Evolutionary conservation across 1,284 basidiomycete genomes (phyloP), one percentile per base, ranked within the genome.

Genomic region (Cryptococcus neoformans): DNA sequence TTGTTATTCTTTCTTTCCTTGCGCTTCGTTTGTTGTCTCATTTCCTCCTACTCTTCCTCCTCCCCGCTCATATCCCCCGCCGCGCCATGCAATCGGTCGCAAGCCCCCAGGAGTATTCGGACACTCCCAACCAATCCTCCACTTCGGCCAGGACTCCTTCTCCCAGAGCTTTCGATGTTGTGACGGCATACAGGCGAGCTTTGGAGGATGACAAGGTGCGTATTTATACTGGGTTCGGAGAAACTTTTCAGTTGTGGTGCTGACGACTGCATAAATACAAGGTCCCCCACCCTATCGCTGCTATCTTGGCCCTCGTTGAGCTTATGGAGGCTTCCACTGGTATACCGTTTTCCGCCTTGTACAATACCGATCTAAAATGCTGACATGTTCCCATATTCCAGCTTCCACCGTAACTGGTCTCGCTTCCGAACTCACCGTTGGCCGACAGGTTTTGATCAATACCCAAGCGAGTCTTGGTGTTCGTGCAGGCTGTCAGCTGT

Each of bases 211-310:
- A 74, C 50, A 68, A 76, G 59, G 75, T 78, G 54, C 28, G 72
- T 62, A 28, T 37, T 11, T 48, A 38, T 34, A 49, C 49, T 46
- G 49, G 46, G 21, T 9, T 1, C 51, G 37, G 38, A 17, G 38
- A 47, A 44, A 16, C 12, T 49, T 11, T 10, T 44, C n/a, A 11
- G 36, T 45, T 67, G 69, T 21, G 21, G 21, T 21, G 21, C 21
- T 21, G 21, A 21, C 21, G 21, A 21, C 21, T 21, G 21, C 21
- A 21, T 21, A 21, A 21, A 21, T 21, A 21, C 21, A 21, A 21
- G 21, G 61, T 69, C 17, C 76, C 77, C 16, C 77, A 76, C 54
- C 78, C 78, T 47, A 68, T 79, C 14, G 78, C 78, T 34, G 78
- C 78, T n/a, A 78, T 79, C 53, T 60, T 76, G 4, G 73, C 78